Base-by-base conservation (phyloP, 345 rosid species). In the Rhodamnia argentea region DNA sequence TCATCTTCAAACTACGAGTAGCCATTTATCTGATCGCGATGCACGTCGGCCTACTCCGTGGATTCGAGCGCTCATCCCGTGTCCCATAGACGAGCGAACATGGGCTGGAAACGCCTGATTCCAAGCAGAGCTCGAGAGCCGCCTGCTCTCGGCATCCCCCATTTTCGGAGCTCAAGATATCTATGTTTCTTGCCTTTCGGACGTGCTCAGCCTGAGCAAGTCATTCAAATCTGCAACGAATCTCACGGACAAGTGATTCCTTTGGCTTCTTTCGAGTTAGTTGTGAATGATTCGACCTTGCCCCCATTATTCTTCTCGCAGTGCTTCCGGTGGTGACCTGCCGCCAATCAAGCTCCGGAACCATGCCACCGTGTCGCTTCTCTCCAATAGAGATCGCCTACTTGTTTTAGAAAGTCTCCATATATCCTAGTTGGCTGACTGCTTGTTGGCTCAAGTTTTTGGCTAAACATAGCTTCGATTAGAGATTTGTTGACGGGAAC, bases 401-500 rank as follows among this genome's bases (percentile, higher is more conserved):
- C 42, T 62, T 29, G 10, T 62, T 29, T 15, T 62, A 13, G 20
- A 52, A 52, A 52, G 55, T 52, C 55, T 6, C 55, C 16, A 52
- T 5, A 18, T 20, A 18, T 54, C 23, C 9, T 7, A 54, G 8
- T 18, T 18, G 23, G 57, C 14, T 18, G 3, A 54, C 7, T 54
- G 7, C 9, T 7, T 2, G 7, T 20, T 54, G 9, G 10, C 55
- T 16, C 2, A 54, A 4, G 29, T 29, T 62, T 62, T 29, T 15
- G 4, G 7, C 2, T 15, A 42, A 15, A 29, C 1, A 9, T 62
- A 20, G 1, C 42, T 62, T 11, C 32, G 29, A 29, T 2, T 3
- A n/a, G n/a, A 62, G 0, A 62, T 14, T 27, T 27, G 2, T 32
- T 29, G 9, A 62, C 0, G 0, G 27, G n/a, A n/a, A n/a, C n/a